Evolutionary conservation across 257 asterid genomes (phyloP).

Genomic region (Fraxinus pennsylvanica): DNA sequence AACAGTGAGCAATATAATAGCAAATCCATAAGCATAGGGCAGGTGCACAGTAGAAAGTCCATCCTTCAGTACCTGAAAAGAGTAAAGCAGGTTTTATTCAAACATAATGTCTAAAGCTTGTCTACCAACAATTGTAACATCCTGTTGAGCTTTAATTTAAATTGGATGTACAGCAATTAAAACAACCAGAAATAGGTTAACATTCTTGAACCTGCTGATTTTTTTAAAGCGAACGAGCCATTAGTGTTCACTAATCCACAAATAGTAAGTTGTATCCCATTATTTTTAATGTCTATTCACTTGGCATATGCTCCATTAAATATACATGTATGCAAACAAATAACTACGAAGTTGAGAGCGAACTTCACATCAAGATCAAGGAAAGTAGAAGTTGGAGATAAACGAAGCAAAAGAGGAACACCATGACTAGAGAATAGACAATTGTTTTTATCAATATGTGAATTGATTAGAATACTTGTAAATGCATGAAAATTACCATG

Average conservation of each 20-base stretch:
- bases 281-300: constrained; percentile 14
- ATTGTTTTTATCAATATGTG: background rate
- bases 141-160: background rate
- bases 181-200: constrained; percentile 16
- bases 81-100: constrained; percentile 31
- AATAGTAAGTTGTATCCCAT: background rate
- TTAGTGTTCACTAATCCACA: background rate
- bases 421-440: background rate
- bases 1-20: constrained; percentile 87
- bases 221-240: constrained; percentile 1
- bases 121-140: background rate
- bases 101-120: background rate
- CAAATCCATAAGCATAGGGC: constrained; percentile 96
- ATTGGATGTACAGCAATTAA: background rate
- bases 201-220: background rate
- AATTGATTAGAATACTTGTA: background rate
- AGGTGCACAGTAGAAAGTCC: constrained; percentile 86
- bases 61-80: constrained; percentile 79
- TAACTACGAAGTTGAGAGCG: background rate
- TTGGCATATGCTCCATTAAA: constrained; percentile 11
- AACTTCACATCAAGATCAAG: constrained; percentile 9
- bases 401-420: background rate
- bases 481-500: background rate
- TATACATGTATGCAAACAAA: background rate
- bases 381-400: background rate